Evolutionary conservation across 495 filamentous ascomycete genomes (phyloP), one percentile per base, ranked within the genome.

Genomic region (Entonaema liquescens): DNA sequence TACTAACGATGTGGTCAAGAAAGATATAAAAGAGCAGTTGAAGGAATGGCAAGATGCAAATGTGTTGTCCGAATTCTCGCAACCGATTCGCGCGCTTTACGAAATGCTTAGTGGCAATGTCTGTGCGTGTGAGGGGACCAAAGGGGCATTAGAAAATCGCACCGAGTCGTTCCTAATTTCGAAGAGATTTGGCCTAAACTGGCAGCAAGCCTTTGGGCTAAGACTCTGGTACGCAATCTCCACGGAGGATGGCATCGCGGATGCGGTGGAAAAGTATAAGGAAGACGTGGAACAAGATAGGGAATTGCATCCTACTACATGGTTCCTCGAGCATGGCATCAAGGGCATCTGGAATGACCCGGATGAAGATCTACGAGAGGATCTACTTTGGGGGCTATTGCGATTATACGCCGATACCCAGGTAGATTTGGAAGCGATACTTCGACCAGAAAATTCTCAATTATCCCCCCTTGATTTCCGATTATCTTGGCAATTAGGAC

Each of bases 201-300:
- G 95, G 95, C 87, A 91, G 78, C 93, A 95, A 70, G 90, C 93
- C 1, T 97, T 99, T 76, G 96, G 92, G 13, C 84, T 99, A 21
- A 88, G 94, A 54, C 84, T 98, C 8, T 97, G 91, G 89, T 98
- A 97, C 77, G 88, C 86, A 40, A 92, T 89, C 47, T 82, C 84
- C 9, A 83, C 88, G 28, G 84, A 89, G 52, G 88, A 92, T 36
- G 83, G 87, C 40, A 83, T 97, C 35, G 87, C 90, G 58, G 83
- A 81, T 53, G 94, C 93, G 9, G 88, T 97, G 19, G 79, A 84
- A 28, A 85, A 85, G 17, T 97, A 90, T 78, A 80, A 85, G 50
- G 75, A 88, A 25, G 92, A 97, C 72, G 81, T 97, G 5, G 82
- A 84, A 71, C 83, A 86, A 70, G 83, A 89, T 71, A 74, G 83